Base-by-base conservation (phyloP, 2,329 filamentous ascomycete genomes). In the Trichophyton rubrum region DNA sequence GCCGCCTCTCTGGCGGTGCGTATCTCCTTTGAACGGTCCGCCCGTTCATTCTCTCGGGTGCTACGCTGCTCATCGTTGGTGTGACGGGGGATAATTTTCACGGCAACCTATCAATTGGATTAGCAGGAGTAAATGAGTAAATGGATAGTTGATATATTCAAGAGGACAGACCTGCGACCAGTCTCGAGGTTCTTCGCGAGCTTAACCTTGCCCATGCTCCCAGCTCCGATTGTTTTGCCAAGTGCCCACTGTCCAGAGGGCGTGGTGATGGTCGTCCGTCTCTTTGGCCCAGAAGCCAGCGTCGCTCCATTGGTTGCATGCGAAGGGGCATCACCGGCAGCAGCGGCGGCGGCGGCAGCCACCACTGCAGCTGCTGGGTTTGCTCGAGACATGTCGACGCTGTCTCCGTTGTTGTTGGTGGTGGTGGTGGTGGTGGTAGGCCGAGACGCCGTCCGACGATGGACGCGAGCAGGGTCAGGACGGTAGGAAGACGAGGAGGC, bases 151-250 rank as follows among this genome's bases (percentile, higher is more conserved):
- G 9, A 27, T 3, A 30, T 20, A 35, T 2, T 17, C 13, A 4
- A 33, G 2, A 33, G 2, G 20, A 75, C 80, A 68, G 77, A 91
- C 90, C 84, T 96, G 89, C 78, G 97, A 67, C 87, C 88, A 20
- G 88, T 89, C 68, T 95, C 91, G 67, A 87, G 82, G 74, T 95
- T 95, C 68, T 89, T 89, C 24, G 93, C 93, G 66, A 99, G 79
- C 77, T 97, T 97, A 64, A 99, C 93, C 74, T 97, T 97, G 65
- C 93, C 93, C 93, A 99, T 99, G 74, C 92, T 97, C 58, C 93
- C 93, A 59, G 91, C 90, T 62, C 93, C 93, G 68, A 99, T 93
- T 2, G 93, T 97, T 79, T 97, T 97, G 62, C 92, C 92, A 59
- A 99, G 79, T 60, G 90, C 85, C 90, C 92, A 99, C 78, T 91